Percentiles rank a stretch among this genome's conserved stretches.
These are phyloP conservation scores for Glaciozyma martinii DNA, from an alignment of 768 basidiomycete genomes.

Conservation along the genomic window DNA sequence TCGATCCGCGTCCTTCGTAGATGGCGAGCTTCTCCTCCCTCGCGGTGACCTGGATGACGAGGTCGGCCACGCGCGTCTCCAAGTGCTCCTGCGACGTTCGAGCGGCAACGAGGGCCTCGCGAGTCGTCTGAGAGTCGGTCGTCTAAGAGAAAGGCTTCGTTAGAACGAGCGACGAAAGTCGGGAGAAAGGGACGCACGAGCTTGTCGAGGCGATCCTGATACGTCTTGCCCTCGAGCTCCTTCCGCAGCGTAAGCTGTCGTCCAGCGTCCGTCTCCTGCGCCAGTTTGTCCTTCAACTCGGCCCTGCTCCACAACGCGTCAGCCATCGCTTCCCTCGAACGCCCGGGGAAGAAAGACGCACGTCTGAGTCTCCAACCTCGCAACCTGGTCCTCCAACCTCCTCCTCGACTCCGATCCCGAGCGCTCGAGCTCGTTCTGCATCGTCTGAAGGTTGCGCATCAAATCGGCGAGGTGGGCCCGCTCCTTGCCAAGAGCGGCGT, in stretches of 20 bases:
- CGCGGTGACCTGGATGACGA: conserved; percentile 58
- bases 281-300: conserved; percentile 60
- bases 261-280: conserved; percentile 62
- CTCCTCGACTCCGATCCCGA: conserved; percentile 73
- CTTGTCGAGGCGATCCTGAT: conserved; percentile 63
- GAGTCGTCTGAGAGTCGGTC: conserved; percentile 51
- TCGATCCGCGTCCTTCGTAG: conserved; percentile 60
- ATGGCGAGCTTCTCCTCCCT: conserved; percentile 77
- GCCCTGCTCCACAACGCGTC: conserved; percentile 47
- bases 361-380: conserved; percentile 70
- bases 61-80: conserved; percentile 59
- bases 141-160: not conserved
- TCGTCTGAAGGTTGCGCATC: conserved; percentile 79
- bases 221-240: conserved; percentile 68
- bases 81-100: conserved; percentile 41
- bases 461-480: conserved; percentile 76
- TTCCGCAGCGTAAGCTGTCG: conserved; percentile 70
- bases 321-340: not conserved
- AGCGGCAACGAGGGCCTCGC: conserved; percentile 46
- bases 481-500: conserved; percentile 66
- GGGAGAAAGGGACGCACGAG: conserved; percentile 45
- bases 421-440: conserved; percentile 78
- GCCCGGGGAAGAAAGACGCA: conserved; percentile 43
- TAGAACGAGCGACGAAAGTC: not conserved
- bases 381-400: conserved; percentile 68